A percentile compares a stretch with the other conserved stretches of the same genome.
Evolutionary conservation across 2,329 filamentous ascomycete species (phyloP).

Genomic region (Daldinia sp.): DNA sequence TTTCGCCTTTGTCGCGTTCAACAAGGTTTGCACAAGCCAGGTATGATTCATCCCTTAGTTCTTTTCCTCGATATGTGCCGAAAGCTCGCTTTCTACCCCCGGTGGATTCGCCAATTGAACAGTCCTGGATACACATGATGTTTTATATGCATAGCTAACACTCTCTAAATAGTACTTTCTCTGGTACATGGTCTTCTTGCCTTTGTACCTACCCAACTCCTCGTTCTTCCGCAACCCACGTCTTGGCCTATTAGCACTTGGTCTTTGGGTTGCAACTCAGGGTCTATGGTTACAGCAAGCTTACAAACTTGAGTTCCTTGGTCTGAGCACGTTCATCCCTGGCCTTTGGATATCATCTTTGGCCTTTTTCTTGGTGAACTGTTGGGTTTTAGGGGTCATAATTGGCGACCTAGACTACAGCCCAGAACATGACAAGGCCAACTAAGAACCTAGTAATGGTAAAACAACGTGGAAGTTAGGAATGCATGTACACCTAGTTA

Average conservation of each 20-base stretch:
- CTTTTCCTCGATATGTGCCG: not conserved
- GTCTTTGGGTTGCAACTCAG: constrained; percentile 82
- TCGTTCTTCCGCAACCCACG: constrained; percentile 72
- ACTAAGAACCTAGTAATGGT: not conserved
- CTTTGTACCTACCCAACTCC: constrained; percentile 87
- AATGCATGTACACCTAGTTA: not conserved
- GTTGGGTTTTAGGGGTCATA: constrained; percentile 86
- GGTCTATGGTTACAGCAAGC: constrained; percentile 81
- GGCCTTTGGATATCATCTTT: constrained; percentile 83
- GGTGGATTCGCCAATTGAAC: too few relatives aligned
- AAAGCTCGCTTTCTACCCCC: not conserved
- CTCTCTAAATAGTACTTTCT: constrained; percentile 82
- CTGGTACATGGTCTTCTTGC: constrained; percentile 96
- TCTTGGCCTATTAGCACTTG: constrained; percentile 73
- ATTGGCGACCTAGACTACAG: constrained; percentile 69
- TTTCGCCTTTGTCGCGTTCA: constrained; percentile 96
- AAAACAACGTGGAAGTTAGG: not conserved
- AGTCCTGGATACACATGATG: not conserved
- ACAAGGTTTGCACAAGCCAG: constrained; percentile 99
- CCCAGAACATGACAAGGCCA: constrained; percentile 6
- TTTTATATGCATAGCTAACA: constrained; percentile 33
- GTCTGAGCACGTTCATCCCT: constrained; percentile 84
- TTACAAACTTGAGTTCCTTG: constrained; percentile 82
- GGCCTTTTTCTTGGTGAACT: constrained; percentile 86
- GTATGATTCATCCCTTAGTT: constrained; percentile 61